Evolutionary conservation across 2,329 filamentous ascomycete genomes (phyloP).

Genomic region (Fusarium setosum): DNA sequence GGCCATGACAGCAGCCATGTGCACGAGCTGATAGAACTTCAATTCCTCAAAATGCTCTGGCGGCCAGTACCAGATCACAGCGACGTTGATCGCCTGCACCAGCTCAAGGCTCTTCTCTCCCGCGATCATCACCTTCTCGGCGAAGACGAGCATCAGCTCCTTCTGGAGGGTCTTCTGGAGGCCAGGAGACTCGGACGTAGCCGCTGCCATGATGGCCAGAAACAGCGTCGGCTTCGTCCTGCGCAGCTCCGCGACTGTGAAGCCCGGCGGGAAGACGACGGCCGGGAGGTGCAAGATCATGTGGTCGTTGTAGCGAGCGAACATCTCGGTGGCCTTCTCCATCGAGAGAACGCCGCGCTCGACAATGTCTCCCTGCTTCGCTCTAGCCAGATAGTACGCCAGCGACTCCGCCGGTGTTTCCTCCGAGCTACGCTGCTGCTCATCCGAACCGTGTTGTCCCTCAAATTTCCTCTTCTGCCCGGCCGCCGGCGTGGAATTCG

Average conservation of each 20-base stretch:
- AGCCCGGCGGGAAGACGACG: constrained; percentile 67
- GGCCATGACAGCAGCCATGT: constrained; percentile 84
- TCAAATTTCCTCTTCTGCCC: constrained; percentile 49
- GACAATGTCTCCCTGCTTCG: constrained; percentile 61
- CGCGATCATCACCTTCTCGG: constrained; percentile 78
- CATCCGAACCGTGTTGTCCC: constrained; percentile 22
- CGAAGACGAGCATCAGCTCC: constrained; percentile 78
- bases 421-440: constrained; percentile 23
- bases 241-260: constrained; percentile 66
- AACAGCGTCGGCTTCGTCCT: constrained; percentile 73
- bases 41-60: constrained; percentile 86
- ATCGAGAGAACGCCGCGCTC: constrained; percentile 69
- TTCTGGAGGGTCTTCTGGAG: constrained; percentile 72
- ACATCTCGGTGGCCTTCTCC: constrained; percentile 65
- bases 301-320: constrained; percentile 67
- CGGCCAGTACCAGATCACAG: constrained; percentile 87
- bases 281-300: constrained; percentile 72
- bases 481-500: constrained; percentile 23
- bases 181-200: constrained; percentile 66
- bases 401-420: constrained; percentile 30
- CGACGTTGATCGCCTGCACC: constrained; percentile 80
- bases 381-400: constrained; percentile 36
- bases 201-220: constrained; percentile 75
- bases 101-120: constrained; percentile 87
- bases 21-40: constrained; percentile 89